Base-by-base conservation (phyloP, 805 yeast genomes). In the Nakazawaea wyomingensis region DNA sequence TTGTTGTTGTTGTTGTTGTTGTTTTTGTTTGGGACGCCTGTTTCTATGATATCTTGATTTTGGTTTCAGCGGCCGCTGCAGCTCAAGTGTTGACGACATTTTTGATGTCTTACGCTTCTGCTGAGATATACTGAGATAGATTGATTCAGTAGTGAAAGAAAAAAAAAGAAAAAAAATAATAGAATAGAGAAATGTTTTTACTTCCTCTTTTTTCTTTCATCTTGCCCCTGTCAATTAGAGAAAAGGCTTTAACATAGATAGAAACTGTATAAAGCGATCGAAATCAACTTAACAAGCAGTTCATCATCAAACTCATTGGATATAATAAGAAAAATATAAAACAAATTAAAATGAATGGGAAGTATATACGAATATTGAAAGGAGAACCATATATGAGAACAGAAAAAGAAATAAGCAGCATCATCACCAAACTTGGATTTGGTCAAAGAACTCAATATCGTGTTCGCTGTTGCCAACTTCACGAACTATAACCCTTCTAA, bases 371-470 rank as follows among this genome's bases (percentile, higher is more conserved):
- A 14, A 29, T 10, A 29, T 11, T 7, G 16, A 29, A 29, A 29
- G 6, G 32, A n/a, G 16, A 29, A 29, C 6, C 2, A n/a, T 2
- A 11, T n/a, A 3, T 10, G 16, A 13, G 6, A 29, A 4, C 32
- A 29, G 14, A 29, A 7, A 29, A 29, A 13, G 16, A 29, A 29
- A n/a, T 6, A n/a, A 29, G 7, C 16, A 14, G 16, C 11, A 29
- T 29, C n/a, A 37, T 50, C 47, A 63, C 68, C 68, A 63, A 5
- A 51, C 33, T 54, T 63, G 66, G 56, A 59, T 55, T 48, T 63
- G 65, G 40, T 63, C 68, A 36, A 50, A 62, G 46, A 56, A 62
- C 32, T 62, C 64, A 21, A 62, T 39, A 29, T 51, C 50, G 13
- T 50, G 44, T 6, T 37, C 39, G 17, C 36, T 14, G 4, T 32